Percentiles rank a stretch among this genome's conserved stretches.
Evolutionary conservation across 768 basidiomycete species (phyloP).

Genomic region (Tylopilus plumbeoviolaceoides): DNA sequence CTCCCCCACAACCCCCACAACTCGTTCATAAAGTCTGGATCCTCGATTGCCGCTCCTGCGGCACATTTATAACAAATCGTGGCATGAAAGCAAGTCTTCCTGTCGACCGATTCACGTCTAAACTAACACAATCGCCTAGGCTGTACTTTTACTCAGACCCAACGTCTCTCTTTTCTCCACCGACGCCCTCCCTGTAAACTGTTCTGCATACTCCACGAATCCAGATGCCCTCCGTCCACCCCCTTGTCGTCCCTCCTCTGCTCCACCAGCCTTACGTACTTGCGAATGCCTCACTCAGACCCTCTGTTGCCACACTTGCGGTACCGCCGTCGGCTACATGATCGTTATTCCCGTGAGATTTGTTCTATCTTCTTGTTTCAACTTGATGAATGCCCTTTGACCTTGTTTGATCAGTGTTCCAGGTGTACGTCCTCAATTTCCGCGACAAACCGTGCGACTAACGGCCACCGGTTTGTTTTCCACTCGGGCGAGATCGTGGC

Average conservation of each 20-base stretch:
- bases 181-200: constrained; percentile 74
- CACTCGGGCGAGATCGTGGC: constrained; percentile 66
- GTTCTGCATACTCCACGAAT: constrained; percentile 58
- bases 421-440: constrained; percentile 72
- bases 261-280: constrained; percentile 44
- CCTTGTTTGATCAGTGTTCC: constrained; percentile 42
- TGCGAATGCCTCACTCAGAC: constrained; percentile 86
- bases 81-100: constrained; percentile 68
- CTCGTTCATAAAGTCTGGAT: constrained; percentile 76
- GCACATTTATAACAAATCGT: constrained; percentile 73
- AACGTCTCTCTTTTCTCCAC: constrained; percentile 81
- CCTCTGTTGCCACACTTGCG: constrained; percentile 77
- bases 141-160: constrained; percentile 77
- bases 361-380: constrained; percentile 1
- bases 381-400: constrained; percentile 7
- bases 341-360: constrained; percentile 59
- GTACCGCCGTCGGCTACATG: constrained; percentile 71
- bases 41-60: constrained; percentile 71
- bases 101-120: not conserved
- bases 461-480: constrained; percentile 86
- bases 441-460: constrained; percentile 66
- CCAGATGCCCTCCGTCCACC: constrained; percentile 40
- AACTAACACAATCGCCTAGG: constrained; percentile 39
- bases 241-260: constrained; percentile 35
- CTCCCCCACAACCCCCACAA: constrained; percentile 34